Percentiles rank a stretch among this genome's conserved stretches.
These are phyloP conservation scores for Arthrobotrys conoides DNA, from an alignment of 2,329 filamentous ascomycete genomes.

Conservation along the genomic window DNA sequence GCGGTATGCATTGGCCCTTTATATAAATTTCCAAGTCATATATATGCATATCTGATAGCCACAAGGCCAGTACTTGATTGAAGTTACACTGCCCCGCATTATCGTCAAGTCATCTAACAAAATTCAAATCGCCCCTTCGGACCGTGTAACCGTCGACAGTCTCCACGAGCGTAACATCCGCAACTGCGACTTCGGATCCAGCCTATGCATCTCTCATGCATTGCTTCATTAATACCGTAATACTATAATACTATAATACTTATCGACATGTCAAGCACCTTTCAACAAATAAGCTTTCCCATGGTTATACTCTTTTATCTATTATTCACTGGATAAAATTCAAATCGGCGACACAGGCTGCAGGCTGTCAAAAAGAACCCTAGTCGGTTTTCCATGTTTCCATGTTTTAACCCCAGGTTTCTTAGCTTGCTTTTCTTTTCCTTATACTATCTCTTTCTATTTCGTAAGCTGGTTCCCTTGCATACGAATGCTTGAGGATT, in stretches of 20 bases:
- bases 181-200: constrained; percentile 41
- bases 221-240: constrained; percentile 18
- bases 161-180: constrained; percentile 23
- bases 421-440: neutral
- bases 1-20: neutral
- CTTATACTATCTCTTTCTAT: neutral
- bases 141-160: constrained; percentile 49
- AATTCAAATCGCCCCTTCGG: constrained; percentile 29
- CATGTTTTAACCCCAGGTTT: constrained; percentile 28
- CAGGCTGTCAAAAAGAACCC: constrained; percentile 11
- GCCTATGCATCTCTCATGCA: constrained; percentile 16
- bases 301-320: neutral
- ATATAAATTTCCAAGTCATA: neutral
- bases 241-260: neutral
- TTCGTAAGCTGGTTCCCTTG: constrained; percentile 22
- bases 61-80: neutral
- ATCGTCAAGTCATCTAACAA: neutral
- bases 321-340: constrained; percentile 7
- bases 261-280: constrained; percentile 9
- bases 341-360: constrained; percentile 24
- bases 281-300: constrained; percentile 33
- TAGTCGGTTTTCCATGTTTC: neutral
- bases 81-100: constrained; percentile 19
- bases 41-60: neutral
- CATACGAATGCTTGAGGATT: constrained; percentile 2